Percentiles rank a stretch among this genome's conserved stretches.
Evolutionary conservation across 2,329 filamentous ascomycete species (phyloP).

Genomic region (Grosmannia penicillata): DNA sequence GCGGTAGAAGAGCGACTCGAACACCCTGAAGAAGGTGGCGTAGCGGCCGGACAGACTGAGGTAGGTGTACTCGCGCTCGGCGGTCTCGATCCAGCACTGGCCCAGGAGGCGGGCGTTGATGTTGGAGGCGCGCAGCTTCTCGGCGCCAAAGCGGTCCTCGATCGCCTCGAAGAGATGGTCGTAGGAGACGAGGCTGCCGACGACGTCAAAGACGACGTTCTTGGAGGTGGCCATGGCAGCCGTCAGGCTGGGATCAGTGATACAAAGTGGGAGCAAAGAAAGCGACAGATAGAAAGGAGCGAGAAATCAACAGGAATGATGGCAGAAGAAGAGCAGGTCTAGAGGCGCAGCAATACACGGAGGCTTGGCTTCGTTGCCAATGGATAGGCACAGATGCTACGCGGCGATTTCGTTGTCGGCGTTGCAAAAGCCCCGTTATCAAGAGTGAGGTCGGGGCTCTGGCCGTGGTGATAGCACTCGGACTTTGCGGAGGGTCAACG

Average conservation of each 20-base stretch:
- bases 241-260: background rate
- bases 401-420: no score
- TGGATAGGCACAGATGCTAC: no score
- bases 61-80: slow-evolving; percentile 31
- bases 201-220: slow-evolving; percentile 29
- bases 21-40: slow-evolving; percentile 22
- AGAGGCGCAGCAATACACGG: no score
- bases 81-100: slow-evolving; percentile 26
- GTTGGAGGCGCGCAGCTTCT: slow-evolving; percentile 18
- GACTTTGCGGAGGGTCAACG: no score
- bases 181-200: slow-evolving; percentile 30
- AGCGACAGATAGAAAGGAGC: background rate
- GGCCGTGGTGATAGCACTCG: no score
- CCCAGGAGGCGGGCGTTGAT: slow-evolving; percentile 25
- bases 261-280: background rate
- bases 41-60: slow-evolving; percentile 26
- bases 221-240: slow-evolving; percentile 13
- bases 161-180: slow-evolving; percentile 24
- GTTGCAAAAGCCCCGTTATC: no score
- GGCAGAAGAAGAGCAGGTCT: no score
- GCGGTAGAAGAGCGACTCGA: slow-evolving; percentile 27
- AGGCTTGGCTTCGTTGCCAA: no score
- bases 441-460: no score
- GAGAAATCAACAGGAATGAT: no score
- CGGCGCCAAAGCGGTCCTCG: slow-evolving; percentile 20